Evolutionary conservation across 2,329 filamentous ascomycete species (phyloP).

Genomic region (Alternaria incomplexa): DNA sequence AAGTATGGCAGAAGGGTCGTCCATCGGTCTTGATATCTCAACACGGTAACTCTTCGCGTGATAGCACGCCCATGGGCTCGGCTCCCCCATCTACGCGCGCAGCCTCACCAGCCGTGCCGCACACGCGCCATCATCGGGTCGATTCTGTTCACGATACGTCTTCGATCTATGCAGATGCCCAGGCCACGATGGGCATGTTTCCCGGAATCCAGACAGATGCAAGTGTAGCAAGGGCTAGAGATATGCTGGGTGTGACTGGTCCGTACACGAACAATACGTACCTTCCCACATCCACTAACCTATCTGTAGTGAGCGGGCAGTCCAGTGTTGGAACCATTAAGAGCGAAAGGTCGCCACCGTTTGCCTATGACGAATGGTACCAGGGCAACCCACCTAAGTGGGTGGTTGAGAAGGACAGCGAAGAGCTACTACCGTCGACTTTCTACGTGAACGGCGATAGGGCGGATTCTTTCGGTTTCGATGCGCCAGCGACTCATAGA

Average conservation of each 20-base stretch:
- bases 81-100: background rate
- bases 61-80: conserved; percentile 24
- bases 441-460: background rate
- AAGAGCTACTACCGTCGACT: background rate
- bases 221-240: too few species aligned
- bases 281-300: background rate
- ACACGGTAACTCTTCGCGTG: background rate
- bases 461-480: background rate
- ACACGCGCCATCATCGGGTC: background rate
- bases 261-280: background rate
- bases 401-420: background rate
- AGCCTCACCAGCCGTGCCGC: background rate
- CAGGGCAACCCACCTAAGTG: too few species aligned
- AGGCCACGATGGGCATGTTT: background rate
- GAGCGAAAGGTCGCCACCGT: too few species aligned
- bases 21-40: conserved; percentile 12
- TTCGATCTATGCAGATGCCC: background rate
- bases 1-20: conserved; percentile 20
- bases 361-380: background rate
- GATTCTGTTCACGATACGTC: background rate
- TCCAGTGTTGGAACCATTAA: background rate
- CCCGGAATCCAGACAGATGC: background rate
- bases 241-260: background rate
- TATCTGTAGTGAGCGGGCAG: background rate
- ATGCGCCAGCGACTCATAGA: background rate